phyloP scores from a whole-genome alignment of 371 early-diverging fungal species.

The Neoconidiobolus thromboides region DNA sequence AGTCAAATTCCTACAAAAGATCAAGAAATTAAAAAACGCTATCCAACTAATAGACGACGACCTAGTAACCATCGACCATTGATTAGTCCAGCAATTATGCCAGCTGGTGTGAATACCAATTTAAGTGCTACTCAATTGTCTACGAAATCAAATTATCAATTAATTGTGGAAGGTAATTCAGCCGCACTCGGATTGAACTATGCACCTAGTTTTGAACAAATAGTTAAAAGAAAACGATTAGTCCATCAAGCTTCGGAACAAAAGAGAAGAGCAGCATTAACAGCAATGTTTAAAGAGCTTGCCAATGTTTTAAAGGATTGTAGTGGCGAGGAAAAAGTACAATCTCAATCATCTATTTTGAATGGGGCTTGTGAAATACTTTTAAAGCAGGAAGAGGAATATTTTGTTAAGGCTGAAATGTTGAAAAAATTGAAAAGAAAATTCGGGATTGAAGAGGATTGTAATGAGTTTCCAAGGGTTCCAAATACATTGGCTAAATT shows the following conservation, averaged over 20 bases:
- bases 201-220: not conserved
- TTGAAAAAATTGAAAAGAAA: not conserved
- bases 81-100: not conserved
- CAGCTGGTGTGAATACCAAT: not conserved
- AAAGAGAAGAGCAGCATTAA: not conserved
- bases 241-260: conserved; percentile 1
- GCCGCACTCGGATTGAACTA: not conserved
- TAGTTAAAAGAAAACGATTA: not conserved
- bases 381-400: not conserved
- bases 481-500: not conserved
- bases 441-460: not conserved
- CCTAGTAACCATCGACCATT: too few species aligned
- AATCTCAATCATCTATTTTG: not conserved
- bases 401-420: not conserved
- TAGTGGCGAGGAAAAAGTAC: not conserved
- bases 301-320: not conserved
- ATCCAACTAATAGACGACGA: not conserved
- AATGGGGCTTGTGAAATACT: not conserved
- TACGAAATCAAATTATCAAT: not conserved
- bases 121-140: not conserved
- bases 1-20: too few species aligned
- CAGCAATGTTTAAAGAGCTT: conserved; percentile 1
- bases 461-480: not conserved
- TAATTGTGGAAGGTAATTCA: not conserved
- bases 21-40: not conserved